phyloP scores from a whole-genome alignment of 495 filamentous ascomycete genomes.

The Choiromyces venosus region DNA sequence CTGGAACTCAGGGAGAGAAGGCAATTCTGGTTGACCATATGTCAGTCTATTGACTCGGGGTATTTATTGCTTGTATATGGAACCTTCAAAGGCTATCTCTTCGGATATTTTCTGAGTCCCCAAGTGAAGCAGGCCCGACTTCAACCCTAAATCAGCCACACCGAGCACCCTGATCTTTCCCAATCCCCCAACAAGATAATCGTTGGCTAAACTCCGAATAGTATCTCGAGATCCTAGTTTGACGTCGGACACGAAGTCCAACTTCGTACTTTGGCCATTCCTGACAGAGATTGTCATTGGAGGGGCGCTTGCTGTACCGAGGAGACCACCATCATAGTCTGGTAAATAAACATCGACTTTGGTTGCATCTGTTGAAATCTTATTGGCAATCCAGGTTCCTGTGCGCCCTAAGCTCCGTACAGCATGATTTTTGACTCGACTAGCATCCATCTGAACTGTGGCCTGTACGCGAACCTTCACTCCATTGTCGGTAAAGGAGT shows the following conservation, averaged over 20 bases:
- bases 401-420: constrained; percentile 69
- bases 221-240: constrained; percentile 69
- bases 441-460: constrained; percentile 70
- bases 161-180: constrained; percentile 62
- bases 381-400: constrained; percentile 72
- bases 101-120: constrained; percentile 67
- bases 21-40: constrained; percentile 53
- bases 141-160: constrained; percentile 62
- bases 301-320: constrained; percentile 72
- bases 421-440: constrained; percentile 60
- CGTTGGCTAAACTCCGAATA: constrained; percentile 72
- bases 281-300: constrained; percentile 65
- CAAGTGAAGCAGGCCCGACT: constrained; percentile 69
- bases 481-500: constrained; percentile 71
- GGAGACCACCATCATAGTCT: constrained; percentile 69
- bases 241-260: constrained; percentile 74
- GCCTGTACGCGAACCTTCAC: constrained; percentile 72
- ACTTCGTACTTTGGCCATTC: constrained; percentile 65
- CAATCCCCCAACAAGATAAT: constrained; percentile 77
- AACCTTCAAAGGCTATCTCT: constrained; percentile 72
- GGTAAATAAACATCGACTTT: constrained; percentile 74
- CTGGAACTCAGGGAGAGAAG: constrained; percentile 68
- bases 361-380: constrained; percentile 64
- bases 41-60: constrained; percentile 26
- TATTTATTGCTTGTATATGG: constrained; percentile 25